A percentile compares a stretch with the other conserved stretches of the same genome.
phyloP scores from a whole-genome alignment of 257 asterid species.

The Forsythia viridissima region DNA sequence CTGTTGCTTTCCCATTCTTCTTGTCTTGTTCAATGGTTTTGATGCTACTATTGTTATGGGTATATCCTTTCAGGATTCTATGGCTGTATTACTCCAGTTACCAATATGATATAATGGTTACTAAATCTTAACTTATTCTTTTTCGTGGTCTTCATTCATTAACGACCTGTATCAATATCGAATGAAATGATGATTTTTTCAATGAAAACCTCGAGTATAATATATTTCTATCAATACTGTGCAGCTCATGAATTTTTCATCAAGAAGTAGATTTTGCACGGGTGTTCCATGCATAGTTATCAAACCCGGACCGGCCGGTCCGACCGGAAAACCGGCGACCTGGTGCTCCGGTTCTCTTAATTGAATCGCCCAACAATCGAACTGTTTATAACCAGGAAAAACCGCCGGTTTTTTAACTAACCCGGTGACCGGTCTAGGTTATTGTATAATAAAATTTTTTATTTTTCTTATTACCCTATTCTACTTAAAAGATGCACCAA shows the following conservation, averaged over 20 bases:
- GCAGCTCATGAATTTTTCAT: neutral
- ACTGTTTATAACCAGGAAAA: too few relatives aligned
- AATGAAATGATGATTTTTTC: neutral
- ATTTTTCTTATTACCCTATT: too few relatives aligned
- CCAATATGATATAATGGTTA: slow-evolving; percentile 6
- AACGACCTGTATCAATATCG: slow-evolving; percentile 8
- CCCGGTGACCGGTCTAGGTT: too few relatives aligned
- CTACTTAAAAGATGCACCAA: too few relatives aligned
- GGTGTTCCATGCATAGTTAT: neutral
- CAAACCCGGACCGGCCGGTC: too few relatives aligned
- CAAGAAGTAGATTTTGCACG: neutral
- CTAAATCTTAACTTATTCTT: neutral
- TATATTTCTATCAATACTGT: neutral
- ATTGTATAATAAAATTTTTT: too few relatives aligned
- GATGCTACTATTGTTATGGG: neutral
- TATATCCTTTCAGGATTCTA: neutral
- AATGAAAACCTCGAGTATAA: neutral
- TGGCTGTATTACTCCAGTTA: neutral
- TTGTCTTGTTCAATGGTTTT: slow-evolving; percentile 1
- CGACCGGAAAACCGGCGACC: too few relatives aligned
- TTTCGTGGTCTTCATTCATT: neutral
- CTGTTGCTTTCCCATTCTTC: slow-evolving; percentile 21
- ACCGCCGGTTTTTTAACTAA: too few relatives aligned
- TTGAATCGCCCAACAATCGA: too few relatives aligned
- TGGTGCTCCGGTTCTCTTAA: too few relatives aligned